These are phyloP conservation scores for Apiospora rasikravindrae DNA, from an alignment of 2,329 filamentous ascomycete genomes.

Conservation along the genomic window DNA sequence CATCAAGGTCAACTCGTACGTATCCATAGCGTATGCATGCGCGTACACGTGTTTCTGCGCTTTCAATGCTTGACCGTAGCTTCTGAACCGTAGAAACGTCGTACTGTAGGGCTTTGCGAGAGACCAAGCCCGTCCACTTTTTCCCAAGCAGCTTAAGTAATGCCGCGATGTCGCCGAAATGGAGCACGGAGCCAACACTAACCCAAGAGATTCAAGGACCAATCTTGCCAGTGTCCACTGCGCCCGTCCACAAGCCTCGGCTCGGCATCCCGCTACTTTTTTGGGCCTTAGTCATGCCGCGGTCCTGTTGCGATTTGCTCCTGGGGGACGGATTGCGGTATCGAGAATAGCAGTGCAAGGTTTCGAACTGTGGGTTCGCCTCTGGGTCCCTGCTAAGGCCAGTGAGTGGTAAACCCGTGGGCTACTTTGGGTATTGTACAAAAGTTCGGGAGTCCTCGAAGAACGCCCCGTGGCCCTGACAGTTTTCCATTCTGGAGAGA, in stretches of 20 bases:
- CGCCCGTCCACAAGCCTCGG: neutral
- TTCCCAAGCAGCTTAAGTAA: constrained; percentile 15
- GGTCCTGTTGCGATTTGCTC: neutral
- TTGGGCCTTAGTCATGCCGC: constrained; percentile 17
- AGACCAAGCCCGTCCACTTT: neutral
- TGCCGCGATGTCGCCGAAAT: constrained; percentile 17
- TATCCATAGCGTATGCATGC: neutral
- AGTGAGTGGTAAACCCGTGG: neutral
- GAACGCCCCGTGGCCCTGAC: constrained; percentile 7
- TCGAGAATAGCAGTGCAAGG: neutral
- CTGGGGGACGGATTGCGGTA: neutral
- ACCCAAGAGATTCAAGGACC: neutral
- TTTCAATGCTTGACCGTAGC: too few relatives aligned
- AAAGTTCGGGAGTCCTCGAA: constrained; percentile 10
- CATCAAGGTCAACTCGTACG: neutral
- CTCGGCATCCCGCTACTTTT: constrained; percentile 13
- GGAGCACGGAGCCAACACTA: neutral
- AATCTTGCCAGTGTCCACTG: constrained; percentile 2
- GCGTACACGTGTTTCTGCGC: neutral
- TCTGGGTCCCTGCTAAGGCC: neutral
- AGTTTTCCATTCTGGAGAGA: neutral
- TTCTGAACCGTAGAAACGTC: too few relatives aligned
- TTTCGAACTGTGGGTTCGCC: neutral
- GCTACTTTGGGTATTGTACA: too few relatives aligned
- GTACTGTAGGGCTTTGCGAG: neutral